Conservation (phyloP, 768 basidiomycete genomes). For the Saitozyma sp. region DNA sequence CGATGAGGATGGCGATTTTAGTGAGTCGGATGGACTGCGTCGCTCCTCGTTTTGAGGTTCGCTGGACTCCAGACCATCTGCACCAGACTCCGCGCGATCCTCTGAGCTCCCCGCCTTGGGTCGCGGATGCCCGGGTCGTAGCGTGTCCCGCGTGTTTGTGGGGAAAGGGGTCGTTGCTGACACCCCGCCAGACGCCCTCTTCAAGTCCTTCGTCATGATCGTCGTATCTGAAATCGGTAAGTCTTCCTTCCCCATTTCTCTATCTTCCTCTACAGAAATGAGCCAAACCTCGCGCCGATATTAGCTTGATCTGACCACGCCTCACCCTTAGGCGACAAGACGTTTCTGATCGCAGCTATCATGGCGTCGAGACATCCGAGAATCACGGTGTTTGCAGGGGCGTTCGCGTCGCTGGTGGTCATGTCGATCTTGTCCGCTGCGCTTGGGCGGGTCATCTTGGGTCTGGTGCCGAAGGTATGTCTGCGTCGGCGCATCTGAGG, state of each 20-base stretch:
- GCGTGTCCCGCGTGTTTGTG: too few species aligned
- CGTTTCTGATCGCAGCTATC: slow-evolving; percentile 80
- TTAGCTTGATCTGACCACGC: slow-evolving; percentile 56
- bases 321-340: slow-evolving; percentile 88
- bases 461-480: slow-evolving; percentile 67
- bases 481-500: not conserved
- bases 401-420: slow-evolving; percentile 78
- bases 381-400: slow-evolving; percentile 78
- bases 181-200: slow-evolving; percentile 57
- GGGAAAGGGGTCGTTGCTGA: not conserved
- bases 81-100: too few species aligned
- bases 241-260: not conserved
- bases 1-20: too few species aligned
- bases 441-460: slow-evolving; percentile 86
- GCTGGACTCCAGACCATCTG: too few species aligned
- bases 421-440: slow-evolving; percentile 94
- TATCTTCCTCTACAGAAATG: not conserved
- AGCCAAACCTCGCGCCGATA: not conserved
- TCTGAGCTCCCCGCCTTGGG: too few species aligned
- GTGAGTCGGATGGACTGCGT: too few species aligned
- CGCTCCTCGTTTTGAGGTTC: too few species aligned
- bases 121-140: too few species aligned
- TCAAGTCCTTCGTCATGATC: slow-evolving; percentile 84
- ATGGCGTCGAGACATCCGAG: slow-evolving; percentile 80
- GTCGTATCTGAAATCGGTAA: slow-evolving; percentile 58